These are phyloP conservation scores for Sorghum bicolor DNA, from an alignment of 176 grass and related monocot species.

Conservation along the genomic window DNA sequence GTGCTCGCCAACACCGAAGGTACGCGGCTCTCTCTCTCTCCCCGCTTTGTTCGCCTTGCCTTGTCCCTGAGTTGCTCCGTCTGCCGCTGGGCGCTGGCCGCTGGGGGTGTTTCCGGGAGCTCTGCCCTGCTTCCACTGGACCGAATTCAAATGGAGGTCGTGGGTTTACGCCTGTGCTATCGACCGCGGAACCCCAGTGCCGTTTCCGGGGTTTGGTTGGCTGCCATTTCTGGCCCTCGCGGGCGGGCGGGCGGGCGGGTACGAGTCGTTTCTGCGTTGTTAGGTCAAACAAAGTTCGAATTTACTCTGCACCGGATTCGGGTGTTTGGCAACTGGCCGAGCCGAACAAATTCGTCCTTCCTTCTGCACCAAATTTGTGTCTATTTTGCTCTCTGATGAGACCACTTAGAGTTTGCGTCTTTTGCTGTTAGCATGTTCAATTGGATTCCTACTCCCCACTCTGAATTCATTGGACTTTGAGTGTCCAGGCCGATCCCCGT, in stretches of 20 bases:
- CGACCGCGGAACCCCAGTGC: not conserved
- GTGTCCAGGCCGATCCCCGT: not conserved
- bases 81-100: not conserved
- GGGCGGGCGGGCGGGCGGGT: not conserved
- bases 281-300: not conserved
- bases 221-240: not conserved
- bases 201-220: not conserved
- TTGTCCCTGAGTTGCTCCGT: not conserved
- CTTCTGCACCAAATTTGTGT: not conserved
- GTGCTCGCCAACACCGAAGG: slow-evolving; percentile 83
- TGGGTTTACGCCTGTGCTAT: not conserved
- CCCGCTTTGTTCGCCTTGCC: too few species aligned
- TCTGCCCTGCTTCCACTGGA: not conserved
- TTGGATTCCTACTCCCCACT: not conserved
- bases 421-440: not conserved
- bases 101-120: not conserved
- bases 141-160: not conserved
- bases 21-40: not conserved
- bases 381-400: not conserved
- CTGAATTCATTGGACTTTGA: slow-evolving; percentile 5
- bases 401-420: not conserved
- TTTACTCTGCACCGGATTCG: not conserved
- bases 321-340: not conserved
- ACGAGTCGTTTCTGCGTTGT: not conserved
- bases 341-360: not conserved